Evolutionary conservation across 176 grass and related monocot species (phyloP).

Genomic region (Carex parvula): DNA sequence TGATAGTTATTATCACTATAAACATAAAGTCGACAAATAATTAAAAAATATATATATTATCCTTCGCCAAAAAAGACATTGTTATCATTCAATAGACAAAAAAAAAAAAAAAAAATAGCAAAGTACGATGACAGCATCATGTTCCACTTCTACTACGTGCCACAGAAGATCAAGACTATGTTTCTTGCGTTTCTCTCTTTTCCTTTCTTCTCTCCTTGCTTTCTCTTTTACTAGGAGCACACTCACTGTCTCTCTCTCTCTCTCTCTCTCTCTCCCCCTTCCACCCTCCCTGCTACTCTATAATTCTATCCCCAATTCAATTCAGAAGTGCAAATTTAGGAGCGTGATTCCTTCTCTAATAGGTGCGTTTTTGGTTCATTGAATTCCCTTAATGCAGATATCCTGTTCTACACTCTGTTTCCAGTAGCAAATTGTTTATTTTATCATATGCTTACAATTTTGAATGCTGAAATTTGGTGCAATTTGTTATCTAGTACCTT

Average conservation of each 20-base stretch:
- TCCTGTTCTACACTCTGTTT: not conserved
- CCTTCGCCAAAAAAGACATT: too few relatives aligned
- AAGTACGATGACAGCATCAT: not conserved
- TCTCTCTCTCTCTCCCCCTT: not conserved
- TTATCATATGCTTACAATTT: not conserved
- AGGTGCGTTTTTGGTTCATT: not conserved
- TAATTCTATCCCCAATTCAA: slow-evolving; percentile 8
- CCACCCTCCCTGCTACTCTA: not conserved
- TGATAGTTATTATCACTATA: too few relatives aligned
- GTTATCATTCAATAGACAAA: too few relatives aligned
- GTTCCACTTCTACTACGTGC: not conserved
- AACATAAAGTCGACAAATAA: too few relatives aligned
- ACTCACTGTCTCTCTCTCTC: not conserved
- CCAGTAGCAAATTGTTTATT: not conserved
- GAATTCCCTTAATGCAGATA: not conserved
- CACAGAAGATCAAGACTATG: slow-evolving; percentile 13
- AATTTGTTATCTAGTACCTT: not conserved
- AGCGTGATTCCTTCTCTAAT: not conserved
- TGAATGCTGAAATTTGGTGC: not conserved
- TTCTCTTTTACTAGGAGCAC: slow-evolving; percentile 18
- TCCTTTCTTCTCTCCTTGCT: slow-evolving; percentile 21
- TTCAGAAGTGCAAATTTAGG: not conserved
- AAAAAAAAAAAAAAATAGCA: not conserved
- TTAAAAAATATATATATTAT: too few relatives aligned
- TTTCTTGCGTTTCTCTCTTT: slow-evolving; percentile 20